A percentile compares a stretch with the other conserved stretches of the same genome.
These are phyloP conservation scores for Phytopythium ostracodes DNA, from an alignment of 352 stramenopile species.

Conservation along the genomic window DNA sequence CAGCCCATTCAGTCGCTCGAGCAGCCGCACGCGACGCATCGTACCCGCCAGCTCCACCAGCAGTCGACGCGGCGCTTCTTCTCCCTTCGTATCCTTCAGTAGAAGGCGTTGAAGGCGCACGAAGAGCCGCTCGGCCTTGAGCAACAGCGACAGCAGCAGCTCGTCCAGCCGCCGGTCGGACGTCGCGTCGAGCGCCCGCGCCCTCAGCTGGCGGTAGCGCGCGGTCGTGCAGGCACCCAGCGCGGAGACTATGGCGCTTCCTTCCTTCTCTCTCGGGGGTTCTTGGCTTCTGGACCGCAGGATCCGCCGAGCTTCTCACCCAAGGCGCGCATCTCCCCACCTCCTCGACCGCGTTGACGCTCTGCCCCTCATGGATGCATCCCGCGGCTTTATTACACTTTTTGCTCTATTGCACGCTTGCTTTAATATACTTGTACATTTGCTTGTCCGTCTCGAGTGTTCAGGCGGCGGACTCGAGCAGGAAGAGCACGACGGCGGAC, in stretches of 20 bases:
- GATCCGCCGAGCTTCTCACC: too few species aligned
- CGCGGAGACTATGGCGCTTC: neutral
- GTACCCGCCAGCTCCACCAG: neutral
- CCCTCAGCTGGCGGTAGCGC: neutral
- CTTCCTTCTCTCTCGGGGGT: too few species aligned
- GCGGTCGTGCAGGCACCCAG: neutral
- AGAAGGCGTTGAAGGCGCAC: too few species aligned
- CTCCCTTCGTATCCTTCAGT: neutral
- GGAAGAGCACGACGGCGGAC: neutral
- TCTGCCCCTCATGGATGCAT: too few species aligned
- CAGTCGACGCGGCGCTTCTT: neutral
- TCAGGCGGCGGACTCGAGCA: too few species aligned
- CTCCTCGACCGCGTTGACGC: too few species aligned
- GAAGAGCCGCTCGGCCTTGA: neutral
- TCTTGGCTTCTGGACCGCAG: too few species aligned
- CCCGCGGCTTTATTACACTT: too few species aligned
- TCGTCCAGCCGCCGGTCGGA: neutral
- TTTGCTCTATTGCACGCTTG: too few species aligned
- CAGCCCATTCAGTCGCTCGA: neutral
- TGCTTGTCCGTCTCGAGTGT: too few species aligned
- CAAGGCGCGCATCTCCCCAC: too few species aligned
- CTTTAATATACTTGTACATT: too few species aligned
- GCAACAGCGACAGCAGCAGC: constrained; percentile 3
- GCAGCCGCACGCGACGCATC: neutral
- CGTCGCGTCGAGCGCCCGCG: neutral